These are phyloP conservation scores for Begonia loranthoides DNA, from an alignment of 306 rosid genomes.

Conservation along the genomic window DNA sequence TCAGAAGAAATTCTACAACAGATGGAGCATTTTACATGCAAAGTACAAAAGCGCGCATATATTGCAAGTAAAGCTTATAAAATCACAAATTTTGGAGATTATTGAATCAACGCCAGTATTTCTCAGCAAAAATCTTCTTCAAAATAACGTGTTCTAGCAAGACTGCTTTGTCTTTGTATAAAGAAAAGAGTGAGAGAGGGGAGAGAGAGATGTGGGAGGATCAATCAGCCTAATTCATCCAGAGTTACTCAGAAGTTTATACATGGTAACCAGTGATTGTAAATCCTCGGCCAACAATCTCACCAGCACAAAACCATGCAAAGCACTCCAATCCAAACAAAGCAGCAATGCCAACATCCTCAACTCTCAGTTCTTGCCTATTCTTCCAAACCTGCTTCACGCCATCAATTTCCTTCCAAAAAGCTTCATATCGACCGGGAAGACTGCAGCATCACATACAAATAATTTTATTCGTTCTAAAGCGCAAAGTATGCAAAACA, in stretches of 20 bases:
- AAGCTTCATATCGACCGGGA: constrained; percentile 18
- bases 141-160: too few species aligned
- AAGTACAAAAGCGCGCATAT: too few species aligned
- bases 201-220: not conserved
- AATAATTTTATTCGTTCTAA: not conserved
- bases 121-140: too few species aligned
- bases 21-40: too few species aligned
- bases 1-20: too few species aligned
- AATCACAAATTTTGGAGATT: too few species aligned
- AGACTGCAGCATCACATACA: constrained; percentile 6
- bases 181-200: too few species aligned
- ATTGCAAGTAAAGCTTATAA: too few species aligned
- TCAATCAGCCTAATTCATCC: not conserved
- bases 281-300: constrained; percentile 22
- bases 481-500: too few species aligned
- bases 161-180: too few species aligned
- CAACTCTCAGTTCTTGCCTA: constrained; percentile 14
- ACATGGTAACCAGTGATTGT: constrained; percentile 24
- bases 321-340: constrained; percentile 22
- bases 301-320: constrained; percentile 24
- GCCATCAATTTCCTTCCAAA: constrained; percentile 17
- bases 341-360: constrained; percentile 25
- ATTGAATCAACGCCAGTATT: too few species aligned
- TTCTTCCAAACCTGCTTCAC: constrained; percentile 22
- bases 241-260: not conserved